Evolutionary conservation across 1,284 basidiomycete genomes (phyloP).

Genomic region (Ustilago vetiveriae): DNA sequence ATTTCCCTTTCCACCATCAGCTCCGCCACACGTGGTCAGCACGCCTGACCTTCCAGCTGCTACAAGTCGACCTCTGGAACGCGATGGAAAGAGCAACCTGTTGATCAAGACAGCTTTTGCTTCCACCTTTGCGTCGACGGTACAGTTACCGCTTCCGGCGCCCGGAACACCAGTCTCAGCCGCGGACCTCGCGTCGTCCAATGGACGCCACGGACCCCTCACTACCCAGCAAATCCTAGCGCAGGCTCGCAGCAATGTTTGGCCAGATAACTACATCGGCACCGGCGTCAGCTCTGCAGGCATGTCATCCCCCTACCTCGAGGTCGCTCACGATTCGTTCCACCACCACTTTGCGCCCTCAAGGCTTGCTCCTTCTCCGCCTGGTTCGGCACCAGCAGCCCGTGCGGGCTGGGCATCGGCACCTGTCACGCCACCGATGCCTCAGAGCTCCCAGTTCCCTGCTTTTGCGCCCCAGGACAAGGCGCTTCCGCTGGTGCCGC

Average conservation of each 20-base stretch:
- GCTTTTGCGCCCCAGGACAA: constrained; percentile 9
- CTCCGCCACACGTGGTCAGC: constrained; percentile 1
- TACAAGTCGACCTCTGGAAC: constrained; percentile 7
- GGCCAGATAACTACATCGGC: constrained; percentile 42
- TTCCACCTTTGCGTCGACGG: constrained; percentile 2
- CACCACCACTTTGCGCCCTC: constrained; percentile 21
- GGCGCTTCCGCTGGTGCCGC: constrained; percentile 14
- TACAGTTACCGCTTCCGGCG: neutral
- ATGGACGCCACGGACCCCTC: constrained; percentile 9
- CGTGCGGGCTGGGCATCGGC: constrained; percentile 19
- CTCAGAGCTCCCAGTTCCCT: constrained; percentile 8
- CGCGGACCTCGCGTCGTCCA: constrained; percentile 1
- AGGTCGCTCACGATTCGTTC: constrained; percentile 22
- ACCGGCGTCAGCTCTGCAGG: constrained; percentile 33
- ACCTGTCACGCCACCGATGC: constrained; percentile 16
- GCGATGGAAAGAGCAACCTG: neutral
- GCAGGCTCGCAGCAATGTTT: constrained; percentile 40
- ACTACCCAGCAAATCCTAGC: constrained; percentile 47
- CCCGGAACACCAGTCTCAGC: constrained; percentile 11
- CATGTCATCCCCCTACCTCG: constrained; percentile 28
- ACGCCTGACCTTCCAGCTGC: constrained; percentile 14
- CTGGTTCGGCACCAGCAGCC: constrained; percentile 7
- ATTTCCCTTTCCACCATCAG: constrained; percentile 30
- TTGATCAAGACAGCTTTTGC: constrained; percentile 12
- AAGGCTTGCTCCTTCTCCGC: constrained; percentile 27